Evolutionary conservation across 805 yeast species (phyloP), one percentile per base, ranked within the genome.

Genomic region (Candida qinlingensis): DNA sequence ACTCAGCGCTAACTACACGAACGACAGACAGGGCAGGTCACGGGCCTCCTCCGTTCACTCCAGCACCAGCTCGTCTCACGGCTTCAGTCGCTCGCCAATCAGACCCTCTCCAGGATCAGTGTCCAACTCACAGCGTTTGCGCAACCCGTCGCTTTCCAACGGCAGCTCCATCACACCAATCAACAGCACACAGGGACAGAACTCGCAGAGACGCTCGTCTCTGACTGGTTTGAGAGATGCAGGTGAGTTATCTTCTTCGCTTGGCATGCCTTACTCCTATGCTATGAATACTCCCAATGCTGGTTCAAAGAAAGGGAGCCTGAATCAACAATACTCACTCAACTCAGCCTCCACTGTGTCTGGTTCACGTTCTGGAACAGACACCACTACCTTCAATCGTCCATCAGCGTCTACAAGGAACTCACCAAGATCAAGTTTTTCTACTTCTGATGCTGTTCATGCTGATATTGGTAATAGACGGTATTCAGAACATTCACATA

Each of bases 221-320:
- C 5, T 53, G 3, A 50, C 55, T 1, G 50, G 53, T 6, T 37
- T 56, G 25, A 51, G 49, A 29, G 61, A 53, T 42, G 19, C 38
- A 1, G 9, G 42, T 1, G 62, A 58, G n/a, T 42, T 55, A n/a
- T 46, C 56, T 3, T 44, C 58, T 0, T 51, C 50, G 35, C 42
- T 57, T 8, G 62, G 62, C 2, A 50, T 53, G 56, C 63, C 62
- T 2, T 58, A 57, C 44, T 26, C 54, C 1, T 19, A 19, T 19
- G 19, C 19, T 19, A 19, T 19, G 19, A 45, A 40, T 37, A 28
- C 50, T 7, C 5, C 39, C 13, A 41, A 41, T 29, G 26, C 35
- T 8, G 37, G 36, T 10, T n/a, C 39, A 3, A 26, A 11, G 11
- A 34, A 27, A 5, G 33, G n/a, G 11, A 12, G 45, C 31, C 26